Conservation (phyloP, 208 protist genomes). For the Phytomonas francai region DNA sequence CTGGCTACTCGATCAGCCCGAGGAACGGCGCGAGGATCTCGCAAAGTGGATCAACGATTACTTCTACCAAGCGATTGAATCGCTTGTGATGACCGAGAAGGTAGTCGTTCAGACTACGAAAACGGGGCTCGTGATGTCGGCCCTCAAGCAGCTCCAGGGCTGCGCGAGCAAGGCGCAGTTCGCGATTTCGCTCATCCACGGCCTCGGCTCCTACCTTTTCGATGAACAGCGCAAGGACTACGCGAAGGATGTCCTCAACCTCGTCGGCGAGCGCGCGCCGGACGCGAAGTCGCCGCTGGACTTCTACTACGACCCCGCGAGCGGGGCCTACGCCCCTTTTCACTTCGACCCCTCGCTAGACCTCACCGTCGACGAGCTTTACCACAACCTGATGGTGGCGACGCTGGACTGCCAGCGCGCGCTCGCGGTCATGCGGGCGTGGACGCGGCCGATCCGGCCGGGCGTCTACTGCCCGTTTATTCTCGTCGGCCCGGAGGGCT, state of each 20-base stretch:
- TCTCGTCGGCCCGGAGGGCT: slow-evolving; percentile 95
- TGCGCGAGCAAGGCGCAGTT: slow-evolving; percentile 89
- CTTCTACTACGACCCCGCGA: slow-evolving; percentile 69
- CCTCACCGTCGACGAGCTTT: slow-evolving; percentile 80
- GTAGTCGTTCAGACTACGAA: slow-evolving; percentile 88
- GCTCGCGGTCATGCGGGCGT: slow-evolving; percentile 88
- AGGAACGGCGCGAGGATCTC: slow-evolving; percentile 58
- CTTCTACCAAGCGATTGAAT: slow-evolving; percentile 91
- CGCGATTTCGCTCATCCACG: slow-evolving; percentile 86
- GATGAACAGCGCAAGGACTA: slow-evolving; percentile 77
- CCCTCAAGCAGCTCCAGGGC: slow-evolving; percentile 86
- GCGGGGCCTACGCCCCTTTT: slow-evolving; percentile 58
- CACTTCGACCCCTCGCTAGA: slow-evolving; percentile 64
- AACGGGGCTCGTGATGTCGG: slow-evolving; percentile 90
- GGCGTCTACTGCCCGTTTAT: slow-evolving; percentile 92
- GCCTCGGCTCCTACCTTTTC: slow-evolving; percentile 90
- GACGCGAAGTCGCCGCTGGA: slow-evolving; percentile 87
- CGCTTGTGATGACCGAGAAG: slow-evolving; percentile 54
- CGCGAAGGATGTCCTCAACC: slow-evolving; percentile 86
- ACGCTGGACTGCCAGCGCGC: slow-evolving; percentile 93
- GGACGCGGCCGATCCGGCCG: slow-evolving; percentile 66
- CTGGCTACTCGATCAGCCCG: slow-evolving; percentile 87
- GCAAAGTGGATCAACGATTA: slow-evolving; percentile 87
- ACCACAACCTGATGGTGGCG: slow-evolving; percentile 80
- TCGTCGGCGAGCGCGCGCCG: slow-evolving; percentile 71